A percentile compares a stretch with the other conserved stretches of the same genome.
Evolutionary conservation across 2,329 filamentous ascomycete species (phyloP).

Genomic region (Bipolaris sorokiniana): DNA sequence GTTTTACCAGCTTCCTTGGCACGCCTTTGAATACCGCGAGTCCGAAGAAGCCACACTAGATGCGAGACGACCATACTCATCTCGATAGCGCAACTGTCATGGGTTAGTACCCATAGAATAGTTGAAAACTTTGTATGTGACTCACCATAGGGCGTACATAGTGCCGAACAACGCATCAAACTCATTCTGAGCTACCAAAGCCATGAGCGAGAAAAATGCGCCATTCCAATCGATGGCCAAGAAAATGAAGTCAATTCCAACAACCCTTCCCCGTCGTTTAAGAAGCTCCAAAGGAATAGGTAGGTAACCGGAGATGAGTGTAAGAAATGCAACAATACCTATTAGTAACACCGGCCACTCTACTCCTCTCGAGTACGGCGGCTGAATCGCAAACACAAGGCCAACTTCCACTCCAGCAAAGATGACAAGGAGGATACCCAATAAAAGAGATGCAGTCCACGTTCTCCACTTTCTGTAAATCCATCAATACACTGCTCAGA

Average conservation of each 20-base stretch:
- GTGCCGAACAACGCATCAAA: slow-evolving; percentile 66
- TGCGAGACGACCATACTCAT: slow-evolving; percentile 64
- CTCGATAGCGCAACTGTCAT: slow-evolving; percentile 57
- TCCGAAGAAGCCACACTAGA: slow-evolving; percentile 61
- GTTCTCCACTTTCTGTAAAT: slow-evolving; percentile 46
- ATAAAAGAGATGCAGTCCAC: slow-evolving; percentile 36
- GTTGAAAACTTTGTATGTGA: not conserved
- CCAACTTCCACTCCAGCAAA: slow-evolving; percentile 61
- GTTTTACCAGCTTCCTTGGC: slow-evolving; percentile 50
- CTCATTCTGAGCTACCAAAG: slow-evolving; percentile 62
- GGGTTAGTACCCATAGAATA: not conserved
- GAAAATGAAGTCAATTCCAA: slow-evolving; percentile 65
- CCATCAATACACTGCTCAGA: not conserved
- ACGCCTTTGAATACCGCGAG: slow-evolving; percentile 56
- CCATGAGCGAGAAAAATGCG: slow-evolving; percentile 67
- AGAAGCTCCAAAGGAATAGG: slow-evolving; percentile 66
- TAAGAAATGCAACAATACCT: slow-evolving; percentile 61
- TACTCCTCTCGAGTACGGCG: slow-evolving; percentile 59
- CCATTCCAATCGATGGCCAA: slow-evolving; percentile 64
- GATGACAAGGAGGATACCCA: slow-evolving; percentile 33
- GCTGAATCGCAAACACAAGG: slow-evolving; percentile 61
- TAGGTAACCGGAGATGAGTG: slow-evolving; percentile 61
- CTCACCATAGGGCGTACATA: slow-evolving; percentile 60
- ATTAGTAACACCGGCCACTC: slow-evolving; percentile 59
- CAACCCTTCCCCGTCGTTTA: slow-evolving; percentile 64